These are phyloP conservation scores for Coemansia sp. DNA, from an alignment of 192 early-diverging fungal species.

Conservation along the genomic window DNA sequence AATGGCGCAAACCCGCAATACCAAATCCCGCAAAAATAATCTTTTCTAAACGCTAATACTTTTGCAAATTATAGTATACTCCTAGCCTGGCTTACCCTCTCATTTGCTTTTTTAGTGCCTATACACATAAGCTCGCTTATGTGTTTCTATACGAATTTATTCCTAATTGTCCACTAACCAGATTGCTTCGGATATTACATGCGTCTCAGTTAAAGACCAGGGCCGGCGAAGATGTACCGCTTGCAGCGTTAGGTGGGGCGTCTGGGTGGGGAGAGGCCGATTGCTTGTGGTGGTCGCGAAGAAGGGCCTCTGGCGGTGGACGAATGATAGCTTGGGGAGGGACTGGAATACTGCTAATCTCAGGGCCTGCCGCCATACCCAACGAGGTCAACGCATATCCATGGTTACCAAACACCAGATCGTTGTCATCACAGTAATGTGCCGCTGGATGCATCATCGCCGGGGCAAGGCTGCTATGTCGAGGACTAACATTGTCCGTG, in stretches of 20 bases:
- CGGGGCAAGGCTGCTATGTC: neutral
- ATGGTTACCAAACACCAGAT: neutral
- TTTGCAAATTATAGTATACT: no score
- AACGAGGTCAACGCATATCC: neutral
- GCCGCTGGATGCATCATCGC: neutral
- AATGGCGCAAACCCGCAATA: no score
- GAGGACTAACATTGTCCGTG: neutral
- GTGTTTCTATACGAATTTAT: no score
- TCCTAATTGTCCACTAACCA: no score
- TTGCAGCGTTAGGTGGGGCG: neutral
- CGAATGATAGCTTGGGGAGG: neutral
- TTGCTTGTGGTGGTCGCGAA: slow-evolving; percentile 4
- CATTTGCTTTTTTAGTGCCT: no score
- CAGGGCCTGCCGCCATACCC: neutral
- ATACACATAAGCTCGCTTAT: no score
- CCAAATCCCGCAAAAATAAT: no score
- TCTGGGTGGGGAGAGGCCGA: neutral
- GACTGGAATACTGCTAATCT: neutral
- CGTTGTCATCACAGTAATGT: neutral
- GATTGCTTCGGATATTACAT: no score
- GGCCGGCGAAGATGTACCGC: neutral
- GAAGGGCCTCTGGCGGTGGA: slow-evolving; percentile 5
- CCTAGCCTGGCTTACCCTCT: no score
- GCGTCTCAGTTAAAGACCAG: neutral
- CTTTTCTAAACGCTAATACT: no score